Conservation (phyloP, 331 rosid genomes). For the Prunus yedoensis region DNA sequence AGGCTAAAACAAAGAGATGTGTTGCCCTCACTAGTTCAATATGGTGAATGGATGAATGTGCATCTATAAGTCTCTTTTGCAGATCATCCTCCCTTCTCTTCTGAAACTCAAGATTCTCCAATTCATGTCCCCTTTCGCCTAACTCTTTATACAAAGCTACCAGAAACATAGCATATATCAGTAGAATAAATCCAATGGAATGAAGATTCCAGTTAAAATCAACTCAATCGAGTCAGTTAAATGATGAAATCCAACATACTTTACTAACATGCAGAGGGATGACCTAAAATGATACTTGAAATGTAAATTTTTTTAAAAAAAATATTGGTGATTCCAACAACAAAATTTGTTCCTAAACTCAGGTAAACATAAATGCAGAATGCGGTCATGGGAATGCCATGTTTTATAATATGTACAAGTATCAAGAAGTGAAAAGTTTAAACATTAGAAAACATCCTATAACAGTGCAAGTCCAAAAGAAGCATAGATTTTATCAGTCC, state of each 20-base stretch:
- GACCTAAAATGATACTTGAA: not conserved
- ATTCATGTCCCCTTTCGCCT: conserved; percentile 86
- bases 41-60: conserved; percentile 81
- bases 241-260: not conserved
- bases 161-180: conserved; percentile 23
- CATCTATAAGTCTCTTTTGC: conserved; percentile 77
- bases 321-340: not conserved
- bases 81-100: conserved; percentile 62
- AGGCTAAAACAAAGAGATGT: conserved; percentile 3
- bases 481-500: not conserved
- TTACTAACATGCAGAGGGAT: not conserved
- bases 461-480: not conserved
- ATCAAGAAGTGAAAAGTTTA: not conserved
- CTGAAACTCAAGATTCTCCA: conserved; percentile 86
- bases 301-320: not conserved
- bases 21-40: conserved; percentile 72
- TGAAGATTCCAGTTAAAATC: not conserved
- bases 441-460: conserved; percentile 1
- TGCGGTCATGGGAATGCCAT: not conserved
- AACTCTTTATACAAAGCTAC: conserved; percentile 83
- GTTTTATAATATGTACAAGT: not conserved
- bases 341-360: not conserved
- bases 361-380: not conserved
- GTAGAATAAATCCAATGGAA: not conserved
- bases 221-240: not conserved